Percentiles rank a stretch among this genome's conserved stretches.
Conservation (phyloP, 805 yeast species). For the Priceomyces haplophilus region DNA sequence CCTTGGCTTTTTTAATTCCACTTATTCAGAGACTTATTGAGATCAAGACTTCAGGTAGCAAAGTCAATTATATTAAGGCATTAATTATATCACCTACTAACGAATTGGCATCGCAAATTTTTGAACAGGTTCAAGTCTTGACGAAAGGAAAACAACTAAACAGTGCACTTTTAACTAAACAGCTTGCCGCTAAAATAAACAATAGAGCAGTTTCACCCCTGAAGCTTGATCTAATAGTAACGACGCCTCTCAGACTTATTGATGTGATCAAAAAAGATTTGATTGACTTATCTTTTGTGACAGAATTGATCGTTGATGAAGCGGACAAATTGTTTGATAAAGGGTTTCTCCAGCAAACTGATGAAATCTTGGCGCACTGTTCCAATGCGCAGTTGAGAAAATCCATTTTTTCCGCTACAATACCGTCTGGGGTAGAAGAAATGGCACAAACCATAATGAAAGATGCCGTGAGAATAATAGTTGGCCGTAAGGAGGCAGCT, state of each 20-base stretch:
- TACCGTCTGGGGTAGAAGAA: conserved; percentile 90
- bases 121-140: conserved; percentile 60
- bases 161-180: conserved; percentile 66
- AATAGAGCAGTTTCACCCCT: conserved; percentile 55
- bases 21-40: conserved; percentile 52
- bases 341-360: conserved; percentile 87
- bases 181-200: conserved; percentile 64
- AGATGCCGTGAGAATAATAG: conserved; percentile 79
- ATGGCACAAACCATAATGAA: conserved; percentile 81
- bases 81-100: conserved; percentile 90
- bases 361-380: conserved; percentile 67
- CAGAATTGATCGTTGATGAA: conserved; percentile 83
- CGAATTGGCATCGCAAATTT: conserved; percentile 87
- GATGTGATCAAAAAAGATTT: conserved; percentile 66
- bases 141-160: conserved; percentile 55
- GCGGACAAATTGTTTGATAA: conserved; percentile 91
- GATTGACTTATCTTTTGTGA: conserved; percentile 62
- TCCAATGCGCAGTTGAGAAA: conserved; percentile 52
- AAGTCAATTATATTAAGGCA: conserved; percentile 60
- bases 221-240: conserved; percentile 74
- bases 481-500: conserved; percentile 95
- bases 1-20: conserved; percentile 86
- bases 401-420: conserved; percentile 91
- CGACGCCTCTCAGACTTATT: conserved; percentile 87
- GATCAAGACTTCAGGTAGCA: conserved; percentile 19